Base-by-base conservation (phyloP, 2,329 filamentous ascomycete genomes). In the Aspergillus sp. region DNA sequence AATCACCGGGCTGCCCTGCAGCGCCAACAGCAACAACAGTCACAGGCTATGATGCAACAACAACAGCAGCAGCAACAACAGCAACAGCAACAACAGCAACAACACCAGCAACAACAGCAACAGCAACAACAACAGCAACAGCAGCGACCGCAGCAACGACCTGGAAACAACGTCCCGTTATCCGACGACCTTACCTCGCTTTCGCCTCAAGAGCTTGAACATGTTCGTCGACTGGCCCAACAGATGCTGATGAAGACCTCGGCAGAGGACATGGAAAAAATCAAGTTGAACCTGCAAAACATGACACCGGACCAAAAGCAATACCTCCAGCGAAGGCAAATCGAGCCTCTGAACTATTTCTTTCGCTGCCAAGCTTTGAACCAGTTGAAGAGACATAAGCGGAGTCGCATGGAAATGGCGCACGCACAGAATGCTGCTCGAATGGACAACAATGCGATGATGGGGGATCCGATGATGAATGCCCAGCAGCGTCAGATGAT, bases 321-420 rank as follows among this genome's bases (percentile, higher is more conserved):
- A 50, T 66, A 69, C 45, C 53, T 79, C 36, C 54, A 65, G 9
- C 58, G 61, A 39, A 72, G 72, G 45, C 64, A 70, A 19, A 64
- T 76, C 39, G 73, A 79, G 43, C 75, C 76, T 0, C 55, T 80
- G 36, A 67, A 69, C 36, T 73, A 73, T 44, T 73, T 73, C 48
- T 76, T 78, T 55, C 73, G 73, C 38, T 68, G 69, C 34, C 70
- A 76, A 45, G 73, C 74, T 3, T 61, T 74, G 26, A 67, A 52
- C 48, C 63, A 67, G 52, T 63, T 73, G 55, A 66, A 63, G 45
- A 62, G 58, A 43, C 61, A 63, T 46, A 65, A 64, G 46, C 59
- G 59, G 6, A 51, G 48, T 34, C 63, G 61, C 19, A 51, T 60
- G 55, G 62, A 65, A 36, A 60, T 65, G 52, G 57, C 53, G 39